These are phyloP conservation scores for Vitis hybrid DNA, from an alignment of 177 flowering plant genomes.

Conservation along the genomic window DNA sequence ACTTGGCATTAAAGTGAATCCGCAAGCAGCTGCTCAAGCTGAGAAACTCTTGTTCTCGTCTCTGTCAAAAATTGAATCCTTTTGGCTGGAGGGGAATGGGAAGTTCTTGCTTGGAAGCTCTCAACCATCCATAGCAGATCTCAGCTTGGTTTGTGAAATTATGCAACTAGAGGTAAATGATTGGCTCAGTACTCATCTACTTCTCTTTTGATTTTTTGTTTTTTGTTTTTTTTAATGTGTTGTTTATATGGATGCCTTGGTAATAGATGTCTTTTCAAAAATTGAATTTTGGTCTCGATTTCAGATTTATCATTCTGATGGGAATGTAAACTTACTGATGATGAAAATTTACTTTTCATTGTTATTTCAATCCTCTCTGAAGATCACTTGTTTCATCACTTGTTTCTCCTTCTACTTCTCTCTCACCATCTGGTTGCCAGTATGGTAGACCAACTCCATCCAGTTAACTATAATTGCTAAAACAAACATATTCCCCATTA, in stretches of 20 bases:
- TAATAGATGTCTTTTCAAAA: too few species aligned
- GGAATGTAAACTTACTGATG: neutral
- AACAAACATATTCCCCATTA: too few species aligned
- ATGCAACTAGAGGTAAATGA: constrained; percentile 84
- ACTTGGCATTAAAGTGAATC: constrained; percentile 59
- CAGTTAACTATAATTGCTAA: too few species aligned
- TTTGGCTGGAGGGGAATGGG: constrained; percentile 75
- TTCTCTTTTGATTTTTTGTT: neutral
- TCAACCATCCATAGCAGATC: constrained; percentile 91
- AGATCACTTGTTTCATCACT: neutral
- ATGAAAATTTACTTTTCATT: neutral
- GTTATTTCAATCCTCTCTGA: neutral
- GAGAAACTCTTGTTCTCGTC: constrained; percentile 54
- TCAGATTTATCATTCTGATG: neutral
- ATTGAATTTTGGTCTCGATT: too few species aligned
- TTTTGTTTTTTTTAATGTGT: too few species aligned
- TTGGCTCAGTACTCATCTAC: neutral
- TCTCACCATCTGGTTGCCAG: neutral
- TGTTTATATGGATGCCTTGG: too few species aligned
- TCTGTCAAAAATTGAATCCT: constrained; percentile 58
- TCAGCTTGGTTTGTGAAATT: constrained; percentile 84
- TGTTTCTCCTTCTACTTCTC: neutral
- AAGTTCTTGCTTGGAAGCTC: constrained; percentile 61
- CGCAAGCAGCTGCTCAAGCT: constrained; percentile 63
- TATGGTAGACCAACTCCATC: too few species aligned